Evolutionary conservation across 2,329 filamentous ascomycete genomes (phyloP).

Genomic region (Fusarium sp.): DNA sequence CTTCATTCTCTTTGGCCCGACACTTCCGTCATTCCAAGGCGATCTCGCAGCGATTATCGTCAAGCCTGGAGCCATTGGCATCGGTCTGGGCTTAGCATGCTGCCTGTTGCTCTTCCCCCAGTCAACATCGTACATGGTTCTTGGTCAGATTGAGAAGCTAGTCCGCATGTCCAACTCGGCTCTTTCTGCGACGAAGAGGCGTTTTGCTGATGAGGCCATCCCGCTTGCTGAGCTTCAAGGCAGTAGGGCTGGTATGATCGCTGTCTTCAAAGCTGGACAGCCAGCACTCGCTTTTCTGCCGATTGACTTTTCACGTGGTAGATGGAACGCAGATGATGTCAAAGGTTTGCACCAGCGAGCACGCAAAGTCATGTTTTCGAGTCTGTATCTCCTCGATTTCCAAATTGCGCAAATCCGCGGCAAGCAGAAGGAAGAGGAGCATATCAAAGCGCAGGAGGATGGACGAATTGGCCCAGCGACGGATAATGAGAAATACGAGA

Average conservation of each 20-base stretch:
- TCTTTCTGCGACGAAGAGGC: slow-evolving; percentile 43
- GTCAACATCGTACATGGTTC: slow-evolving; percentile 57
- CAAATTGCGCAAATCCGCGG: slow-evolving; percentile 49
- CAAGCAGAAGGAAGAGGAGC: slow-evolving; percentile 31
- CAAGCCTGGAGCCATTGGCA: slow-evolving; percentile 57
- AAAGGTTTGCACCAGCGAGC: slow-evolving; percentile 49
- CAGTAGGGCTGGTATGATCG: slow-evolving; percentile 44
- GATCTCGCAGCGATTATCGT: slow-evolving; percentile 48
- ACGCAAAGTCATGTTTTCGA: slow-evolving; percentile 48
- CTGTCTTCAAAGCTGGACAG: slow-evolving; percentile 50
- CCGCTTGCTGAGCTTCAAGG: slow-evolving; percentile 46
- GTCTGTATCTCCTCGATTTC: slow-evolving; percentile 53
- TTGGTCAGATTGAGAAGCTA: slow-evolving; percentile 48
- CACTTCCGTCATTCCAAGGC: slow-evolving; percentile 37
- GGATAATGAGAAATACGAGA: slow-evolving; percentile 21
- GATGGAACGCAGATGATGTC: slow-evolving; percentile 58
- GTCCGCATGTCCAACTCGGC: slow-evolving; percentile 46
- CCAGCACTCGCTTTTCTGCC: slow-evolving; percentile 56
- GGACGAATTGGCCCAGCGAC: not conserved
- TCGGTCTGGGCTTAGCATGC: slow-evolving; percentile 56
- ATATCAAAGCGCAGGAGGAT: not conserved
- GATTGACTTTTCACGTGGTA: slow-evolving; percentile 56
- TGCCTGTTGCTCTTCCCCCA: slow-evolving; percentile 59
- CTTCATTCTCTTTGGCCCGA: slow-evolving; percentile 56
- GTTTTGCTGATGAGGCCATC: slow-evolving; percentile 31